phyloP scores from a whole-genome alignment of 2,329 filamentous ascomycete species.

The Phoma sp. region DNA sequence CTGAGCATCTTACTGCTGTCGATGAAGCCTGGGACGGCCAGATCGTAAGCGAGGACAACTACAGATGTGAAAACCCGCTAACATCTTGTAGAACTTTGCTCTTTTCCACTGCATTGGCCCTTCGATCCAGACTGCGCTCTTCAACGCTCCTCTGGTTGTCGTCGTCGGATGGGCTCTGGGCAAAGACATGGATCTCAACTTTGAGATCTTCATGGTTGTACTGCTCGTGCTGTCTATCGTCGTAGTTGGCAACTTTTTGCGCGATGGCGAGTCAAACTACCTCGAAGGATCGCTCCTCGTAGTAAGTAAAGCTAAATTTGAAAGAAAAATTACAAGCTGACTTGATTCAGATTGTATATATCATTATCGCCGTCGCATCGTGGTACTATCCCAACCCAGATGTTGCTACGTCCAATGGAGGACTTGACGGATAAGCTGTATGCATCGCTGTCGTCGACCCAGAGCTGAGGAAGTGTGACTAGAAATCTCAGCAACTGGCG shows the following conservation, averaged over 20 bases:
- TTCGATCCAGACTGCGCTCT: constrained; percentile 86
- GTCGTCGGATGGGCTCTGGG: constrained; percentile 81
- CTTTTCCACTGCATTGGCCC: constrained; percentile 85
- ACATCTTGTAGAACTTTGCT: constrained; percentile 69
- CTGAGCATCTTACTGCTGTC: constrained; percentile 82
- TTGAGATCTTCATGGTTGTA: constrained; percentile 86
- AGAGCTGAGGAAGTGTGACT: too few species aligned
- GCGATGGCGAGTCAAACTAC: constrained; percentile 90
- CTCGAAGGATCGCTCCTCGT: constrained; percentile 85
- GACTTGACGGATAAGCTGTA: constrained; percentile 1
- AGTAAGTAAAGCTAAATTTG: constrained; percentile 23
- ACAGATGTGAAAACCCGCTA: not conserved
- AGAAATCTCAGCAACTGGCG: too few species aligned
- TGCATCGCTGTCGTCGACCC: too few species aligned
- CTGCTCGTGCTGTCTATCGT: constrained; percentile 84
- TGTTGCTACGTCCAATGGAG: constrained; percentile 41
- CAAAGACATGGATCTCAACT: constrained; percentile 79
- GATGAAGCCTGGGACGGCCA: constrained; percentile 85
- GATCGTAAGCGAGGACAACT: constrained; percentile 53
- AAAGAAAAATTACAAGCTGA: not conserved
- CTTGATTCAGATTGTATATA: constrained; percentile 60
- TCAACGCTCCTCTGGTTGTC: constrained; percentile 85
- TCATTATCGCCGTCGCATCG: constrained; percentile 67
- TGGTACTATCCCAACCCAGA: constrained; percentile 68
- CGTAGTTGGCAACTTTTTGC: constrained; percentile 84